Evolutionary conservation across 1,284 basidiomycete genomes (phyloP), one percentile per base, ranked within the genome.

Genomic region (Amylostereum areolatum): DNA sequence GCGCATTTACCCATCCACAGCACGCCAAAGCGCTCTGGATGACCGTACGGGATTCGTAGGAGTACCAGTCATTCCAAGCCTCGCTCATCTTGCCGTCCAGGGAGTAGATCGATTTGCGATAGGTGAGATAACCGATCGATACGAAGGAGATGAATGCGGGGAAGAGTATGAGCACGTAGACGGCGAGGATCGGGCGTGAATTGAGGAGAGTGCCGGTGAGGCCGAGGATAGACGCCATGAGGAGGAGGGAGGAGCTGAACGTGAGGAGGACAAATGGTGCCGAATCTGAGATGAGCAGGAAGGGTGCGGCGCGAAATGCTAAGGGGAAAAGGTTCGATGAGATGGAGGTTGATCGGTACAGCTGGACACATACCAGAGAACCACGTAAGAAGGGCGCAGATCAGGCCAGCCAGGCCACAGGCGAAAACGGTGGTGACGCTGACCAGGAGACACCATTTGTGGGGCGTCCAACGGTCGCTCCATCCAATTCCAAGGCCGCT

Each of bases 151-250:
- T 68, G 56, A 89, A 69, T 10, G 76, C 77, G 37, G 82, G 75
- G 83, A 85, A 89, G 48, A 89, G 77, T 11, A 90, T 72, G 37
- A 89, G 59, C 3, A 78, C 73, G 68, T 89, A 90, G 45, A 83
- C 69, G 5, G 85, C 83, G 52, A 90, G 75, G 59, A 89, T 78
- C 8, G 83, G 77, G 24, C 86, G 81, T 47, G 83, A 87, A 68
- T 89, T 86, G 53, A 90, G 75, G 49, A 89, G 66, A 9, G 81
- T 76, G 41, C 87, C 86, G 39, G 77, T 74, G 54, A 81, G 71
- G 25, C 88, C 88, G 45, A 87, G 65, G 43, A 89, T 66, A 18
- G 82, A 72, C 24, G 83, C 80, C 52, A 87, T 70, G 50, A 86
- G 64, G 49, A 82, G 71, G 55, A 87, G 67, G 4, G 75, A 69